Percentiles rank a stretch among this genome's conserved stretches.
Evolutionary conservation across 1,284 basidiomycete genomes (phyloP).

Genomic region (Cutaneotrichosporon sp.): DNA sequence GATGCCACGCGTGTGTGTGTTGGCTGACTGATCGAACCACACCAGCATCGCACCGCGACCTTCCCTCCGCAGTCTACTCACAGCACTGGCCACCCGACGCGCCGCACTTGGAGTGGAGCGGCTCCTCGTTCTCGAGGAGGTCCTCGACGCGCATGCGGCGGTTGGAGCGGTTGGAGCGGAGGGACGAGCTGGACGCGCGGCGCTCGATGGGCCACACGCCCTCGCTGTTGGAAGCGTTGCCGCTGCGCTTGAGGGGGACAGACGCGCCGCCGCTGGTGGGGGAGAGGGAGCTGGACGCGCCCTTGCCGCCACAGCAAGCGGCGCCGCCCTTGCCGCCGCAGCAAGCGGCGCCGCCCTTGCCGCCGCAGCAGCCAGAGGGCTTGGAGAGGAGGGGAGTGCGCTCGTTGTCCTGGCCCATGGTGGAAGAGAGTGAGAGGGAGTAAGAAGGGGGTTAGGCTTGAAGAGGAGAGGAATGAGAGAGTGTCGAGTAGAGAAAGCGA

Average conservation of each 20-base stretch:
- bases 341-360: slow-evolving; percentile 21
- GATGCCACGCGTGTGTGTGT: background rate
- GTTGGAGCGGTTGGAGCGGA: slow-evolving; percentile 15
- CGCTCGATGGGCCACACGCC: slow-evolving; percentile 26
- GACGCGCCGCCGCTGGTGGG: slow-evolving; percentile 12
- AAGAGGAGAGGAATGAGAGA: background rate
- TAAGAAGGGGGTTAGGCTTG: background rate
- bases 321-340: slow-evolving; percentile 23
- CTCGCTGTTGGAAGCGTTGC: slow-evolving; percentile 11
- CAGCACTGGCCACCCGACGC: slow-evolving; percentile 43
- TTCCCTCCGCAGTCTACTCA: slow-evolving; percentile 24
- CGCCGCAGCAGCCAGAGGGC: slow-evolving; percentile 21
- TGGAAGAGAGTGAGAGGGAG: slow-evolving; percentile 7
- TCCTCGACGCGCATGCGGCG: slow-evolving; percentile 28
- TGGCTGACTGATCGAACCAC: background rate
- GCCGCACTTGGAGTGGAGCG: slow-evolving; percentile 47
- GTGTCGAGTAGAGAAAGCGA: background rate
- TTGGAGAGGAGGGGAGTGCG: slow-evolving; percentile 23
- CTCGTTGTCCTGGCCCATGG: slow-evolving; percentile 14
- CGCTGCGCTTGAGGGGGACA: slow-evolving; percentile 26
- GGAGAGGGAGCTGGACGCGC: slow-evolving; percentile 6
- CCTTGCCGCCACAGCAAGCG: slow-evolving; percentile 23
- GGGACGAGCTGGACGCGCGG: slow-evolving; percentile 16
- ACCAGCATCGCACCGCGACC: background rate
- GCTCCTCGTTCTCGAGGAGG: slow-evolving; percentile 39